These are phyloP conservation scores for Coriaria nepalensis DNA, from an alignment of 306 rosid species.

Conservation along the genomic window DNA sequence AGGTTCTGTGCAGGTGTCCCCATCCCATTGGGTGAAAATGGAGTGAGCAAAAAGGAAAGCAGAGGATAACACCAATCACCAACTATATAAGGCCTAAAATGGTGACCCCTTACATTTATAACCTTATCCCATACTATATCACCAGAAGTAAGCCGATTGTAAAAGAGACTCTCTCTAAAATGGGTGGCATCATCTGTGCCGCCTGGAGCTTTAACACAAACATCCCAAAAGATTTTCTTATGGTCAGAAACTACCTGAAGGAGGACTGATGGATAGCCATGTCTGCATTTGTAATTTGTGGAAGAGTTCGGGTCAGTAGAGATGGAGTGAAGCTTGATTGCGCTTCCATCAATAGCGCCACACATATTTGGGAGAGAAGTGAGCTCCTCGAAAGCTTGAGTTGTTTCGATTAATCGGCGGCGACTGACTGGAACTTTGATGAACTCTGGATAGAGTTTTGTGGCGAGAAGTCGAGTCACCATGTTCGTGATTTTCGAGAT, in stretches of 20 bases:
- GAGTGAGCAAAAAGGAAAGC: conserved; percentile 57
- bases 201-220: conserved; percentile 78
- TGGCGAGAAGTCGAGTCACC: conserved; percentile 84
- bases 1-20: conserved; percentile 78
- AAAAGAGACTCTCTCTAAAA: conserved; percentile 60
- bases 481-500: conserved; percentile 89
- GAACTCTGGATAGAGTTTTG: conserved; percentile 79
- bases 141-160: conserved; percentile 49
- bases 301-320: conserved; percentile 24
- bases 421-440: conserved; percentile 74
- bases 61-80: conserved; percentile 86
- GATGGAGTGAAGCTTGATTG: conserved; percentile 39
- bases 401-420: conserved; percentile 56
- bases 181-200: conserved; percentile 66
- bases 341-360: conserved; percentile 73
- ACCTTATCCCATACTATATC: conserved; percentile 73
- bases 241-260: conserved; percentile 85
- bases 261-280: conserved; percentile 54
- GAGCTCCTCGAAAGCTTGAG: conserved; percentile 70
- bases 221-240: conserved; percentile 88
- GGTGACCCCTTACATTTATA: conserved; percentile 43
- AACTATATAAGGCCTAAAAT: conserved; percentile 73
- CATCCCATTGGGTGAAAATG: conserved; percentile 52
- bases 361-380: conserved; percentile 86
- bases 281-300: conserved; percentile 35